Percentiles rank a stretch among this genome's conserved stretches.
Evolutionary conservation across 2,329 filamentous ascomycete species (phyloP).

Genomic region (Trichoderma sp.): DNA sequence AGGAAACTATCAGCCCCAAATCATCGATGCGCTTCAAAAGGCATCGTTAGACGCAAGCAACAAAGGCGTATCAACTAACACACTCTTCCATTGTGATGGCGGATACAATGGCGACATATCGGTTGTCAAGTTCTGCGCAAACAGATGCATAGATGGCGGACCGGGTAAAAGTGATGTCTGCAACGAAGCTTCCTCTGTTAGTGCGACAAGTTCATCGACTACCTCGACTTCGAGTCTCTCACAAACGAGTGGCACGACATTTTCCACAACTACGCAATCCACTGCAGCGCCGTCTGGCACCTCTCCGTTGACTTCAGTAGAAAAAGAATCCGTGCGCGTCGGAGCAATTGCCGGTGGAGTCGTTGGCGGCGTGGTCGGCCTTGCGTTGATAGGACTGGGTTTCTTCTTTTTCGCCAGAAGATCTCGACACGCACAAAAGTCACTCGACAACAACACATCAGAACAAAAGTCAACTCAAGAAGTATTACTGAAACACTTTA

Average conservation of each 20-base stretch:
- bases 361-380: no score
- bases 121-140: background rate
- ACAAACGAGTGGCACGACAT: no score
- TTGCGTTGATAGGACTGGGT: background rate
- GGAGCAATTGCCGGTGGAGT: no score
- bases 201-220: background rate
- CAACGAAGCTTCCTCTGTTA: background rate
- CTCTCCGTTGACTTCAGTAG: no score
- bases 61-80: background rate
- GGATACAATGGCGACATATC: background rate
- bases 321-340: no score
- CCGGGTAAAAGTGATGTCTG: background rate
- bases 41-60: background rate
- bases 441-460: no score
- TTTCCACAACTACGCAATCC: no score
- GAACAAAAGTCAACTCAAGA: no score
- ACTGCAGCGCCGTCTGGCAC: no score
- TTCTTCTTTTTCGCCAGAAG: no score
- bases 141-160: background rate
- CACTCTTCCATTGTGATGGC: background rate
- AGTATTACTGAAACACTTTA: no score
- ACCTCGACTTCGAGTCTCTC: background rate
- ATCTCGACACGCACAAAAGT: no score
- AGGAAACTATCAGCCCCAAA: background rate
- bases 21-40: background rate